Evolutionary conservation across 352 stramenopile species (phyloP).

Genomic region (Pythium dissimile): DNA sequence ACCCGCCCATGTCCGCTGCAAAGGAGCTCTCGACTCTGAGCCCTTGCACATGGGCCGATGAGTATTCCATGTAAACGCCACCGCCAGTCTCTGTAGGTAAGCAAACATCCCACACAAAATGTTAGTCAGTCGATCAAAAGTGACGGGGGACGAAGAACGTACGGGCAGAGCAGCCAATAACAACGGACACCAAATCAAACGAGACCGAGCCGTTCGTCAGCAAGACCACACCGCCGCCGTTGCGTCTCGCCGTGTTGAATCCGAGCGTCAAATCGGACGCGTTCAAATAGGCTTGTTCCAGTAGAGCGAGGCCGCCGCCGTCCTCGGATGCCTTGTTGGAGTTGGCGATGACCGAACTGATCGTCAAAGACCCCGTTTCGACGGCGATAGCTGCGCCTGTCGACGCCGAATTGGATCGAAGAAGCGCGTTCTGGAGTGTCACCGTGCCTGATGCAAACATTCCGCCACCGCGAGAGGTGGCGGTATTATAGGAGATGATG

Average conservation of each 20-base stretch:
- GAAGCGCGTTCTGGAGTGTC: not conserved
- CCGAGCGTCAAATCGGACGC: conserved; percentile 14
- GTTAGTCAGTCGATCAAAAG: no score
- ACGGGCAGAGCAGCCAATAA: conserved; percentile 36
- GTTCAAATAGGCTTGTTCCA: conserved; percentile 20
- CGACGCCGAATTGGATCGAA: conserved; percentile 27
- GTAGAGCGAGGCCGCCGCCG: conserved; percentile 50
- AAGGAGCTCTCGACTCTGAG: not conserved
- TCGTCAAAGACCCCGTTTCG: conserved; percentile 13
- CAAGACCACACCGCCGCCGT: conserved; percentile 46
- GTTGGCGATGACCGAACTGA: conserved; percentile 15
- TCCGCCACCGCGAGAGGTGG: conserved; percentile 11
- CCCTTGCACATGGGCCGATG: conserved; percentile 5
- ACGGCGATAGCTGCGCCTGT: conserved; percentile 34
- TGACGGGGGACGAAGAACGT: not conserved
- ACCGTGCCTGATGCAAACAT: conserved; percentile 7
- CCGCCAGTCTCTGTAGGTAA: conserved; percentile 8
- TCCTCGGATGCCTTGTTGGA: conserved; percentile 28
- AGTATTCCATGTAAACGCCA: conserved; percentile 20
- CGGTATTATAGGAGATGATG: no score
- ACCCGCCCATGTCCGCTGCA: conserved; percentile 6
- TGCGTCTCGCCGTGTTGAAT: conserved; percentile 25
- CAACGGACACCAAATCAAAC: conserved; percentile 25
- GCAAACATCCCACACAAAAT: not conserved
- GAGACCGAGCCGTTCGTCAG: conserved; percentile 34